These are phyloP conservation scores for Cercospora berteroae DNA, from an alignment of 2,329 filamentous ascomycete species.

Conservation along the genomic window DNA sequence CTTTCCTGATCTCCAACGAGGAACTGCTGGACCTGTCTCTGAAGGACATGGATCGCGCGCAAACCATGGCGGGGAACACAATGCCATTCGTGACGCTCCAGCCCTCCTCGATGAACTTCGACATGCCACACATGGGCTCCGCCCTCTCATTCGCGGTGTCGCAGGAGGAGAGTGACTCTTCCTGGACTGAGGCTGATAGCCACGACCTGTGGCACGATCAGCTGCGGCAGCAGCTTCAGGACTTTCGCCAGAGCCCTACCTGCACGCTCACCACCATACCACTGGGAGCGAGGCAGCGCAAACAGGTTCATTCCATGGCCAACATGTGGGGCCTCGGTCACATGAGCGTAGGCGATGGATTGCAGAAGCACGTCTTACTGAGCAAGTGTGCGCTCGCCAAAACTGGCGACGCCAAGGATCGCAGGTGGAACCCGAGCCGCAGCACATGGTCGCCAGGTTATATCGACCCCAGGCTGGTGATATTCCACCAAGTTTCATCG, in stretches of 20 bases:
- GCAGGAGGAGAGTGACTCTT: slow-evolving; percentile 17
- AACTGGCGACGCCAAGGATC: slow-evolving; percentile 4
- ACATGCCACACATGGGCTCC: background rate
- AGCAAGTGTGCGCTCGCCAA: slow-evolving; percentile 14
- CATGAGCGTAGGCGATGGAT: slow-evolving; percentile 11
- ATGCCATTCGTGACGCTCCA: background rate
- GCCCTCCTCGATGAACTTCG: background rate
- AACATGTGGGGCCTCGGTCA: slow-evolving; percentile 17
- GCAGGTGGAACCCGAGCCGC: slow-evolving; percentile 14
- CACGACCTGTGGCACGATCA: slow-evolving; percentile 15
- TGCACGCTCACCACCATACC: slow-evolving; percentile 10
- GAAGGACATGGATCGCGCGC: background rate
- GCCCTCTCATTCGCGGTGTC: background rate
- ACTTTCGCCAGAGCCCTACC: slow-evolving; percentile 9
- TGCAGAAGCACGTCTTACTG: slow-evolving; percentile 9
- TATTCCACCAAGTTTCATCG: slow-evolving; percentile 13
- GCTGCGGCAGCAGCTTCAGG: slow-evolving; percentile 10
- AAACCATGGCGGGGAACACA: background rate
- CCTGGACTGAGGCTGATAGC: slow-evolving; percentile 17
- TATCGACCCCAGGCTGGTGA: slow-evolving; percentile 13
- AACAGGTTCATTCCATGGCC: slow-evolving; percentile 19
- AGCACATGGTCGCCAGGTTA: slow-evolving; percentile 9
- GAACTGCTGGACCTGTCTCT: slow-evolving; percentile 8
- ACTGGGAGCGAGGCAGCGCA: slow-evolving; percentile 12
- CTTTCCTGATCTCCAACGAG: slow-evolving; percentile 4